Percentiles rank a stretch among this genome's conserved stretches.
These are phyloP conservation scores for Pestalotiopsis fici DNA, from an alignment of 2,329 filamentous ascomycete species.

Conservation along the genomic window DNA sequence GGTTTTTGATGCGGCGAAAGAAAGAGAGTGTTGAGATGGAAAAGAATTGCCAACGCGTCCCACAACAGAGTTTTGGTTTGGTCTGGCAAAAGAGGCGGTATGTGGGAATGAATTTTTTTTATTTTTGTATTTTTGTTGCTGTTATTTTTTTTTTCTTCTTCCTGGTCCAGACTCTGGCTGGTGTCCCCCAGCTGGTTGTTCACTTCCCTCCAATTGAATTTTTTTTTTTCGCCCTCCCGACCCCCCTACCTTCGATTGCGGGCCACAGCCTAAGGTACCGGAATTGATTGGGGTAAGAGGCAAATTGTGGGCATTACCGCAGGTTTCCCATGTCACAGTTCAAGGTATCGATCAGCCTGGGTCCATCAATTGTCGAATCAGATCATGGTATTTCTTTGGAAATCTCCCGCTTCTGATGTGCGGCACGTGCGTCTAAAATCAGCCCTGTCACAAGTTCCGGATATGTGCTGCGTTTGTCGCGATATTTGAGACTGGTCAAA, in stretches of 20 bases:
- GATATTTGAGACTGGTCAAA: background rate
- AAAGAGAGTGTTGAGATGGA: constrained; percentile 1
- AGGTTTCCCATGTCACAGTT: background rate
- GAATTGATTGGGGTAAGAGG: constrained; percentile 3
- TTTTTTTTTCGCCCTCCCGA: background rate
- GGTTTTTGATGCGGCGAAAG: background rate
- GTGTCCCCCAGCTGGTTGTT: background rate
- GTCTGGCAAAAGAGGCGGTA: constrained; percentile 7
- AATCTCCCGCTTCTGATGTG: background rate
- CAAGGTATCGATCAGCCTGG: background rate
- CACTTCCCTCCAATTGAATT: background rate
- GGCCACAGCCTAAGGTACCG: background rate
- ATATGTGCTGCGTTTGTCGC: background rate
- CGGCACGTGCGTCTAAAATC: constrained; percentile 1
- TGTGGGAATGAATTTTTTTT: background rate
- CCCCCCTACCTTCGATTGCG: background rate
- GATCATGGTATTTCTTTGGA: background rate
- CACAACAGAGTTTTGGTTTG: constrained; percentile 4
- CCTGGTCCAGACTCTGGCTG: background rate
- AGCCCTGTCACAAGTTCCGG: background rate
- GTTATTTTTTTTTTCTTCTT: background rate
- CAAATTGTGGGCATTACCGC: background rate
- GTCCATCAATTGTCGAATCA: background rate
- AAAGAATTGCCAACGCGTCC: constrained; percentile 5
- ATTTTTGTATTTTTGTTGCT: background rate